Conservation (phyloP, 164 flowering plant genomes). For the Hamamelis virginiana region DNA sequence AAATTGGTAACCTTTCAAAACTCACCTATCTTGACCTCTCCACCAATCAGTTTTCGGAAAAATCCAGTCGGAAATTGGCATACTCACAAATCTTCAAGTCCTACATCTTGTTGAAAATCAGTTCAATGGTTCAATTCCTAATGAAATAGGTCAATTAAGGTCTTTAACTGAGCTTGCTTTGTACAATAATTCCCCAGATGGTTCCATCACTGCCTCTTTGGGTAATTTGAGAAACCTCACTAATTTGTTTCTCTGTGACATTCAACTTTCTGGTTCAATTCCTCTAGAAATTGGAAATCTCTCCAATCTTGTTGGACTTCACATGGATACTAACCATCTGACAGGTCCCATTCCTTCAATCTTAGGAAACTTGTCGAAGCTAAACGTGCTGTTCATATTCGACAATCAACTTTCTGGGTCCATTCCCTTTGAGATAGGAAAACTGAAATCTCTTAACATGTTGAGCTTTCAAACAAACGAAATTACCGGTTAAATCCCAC, state of each 20-base stretch:
- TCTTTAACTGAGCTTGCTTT: conserved; percentile 9
- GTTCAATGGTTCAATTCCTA: conserved; percentile 23
- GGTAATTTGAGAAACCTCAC: conserved; percentile 11
- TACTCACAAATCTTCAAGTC: conserved; percentile 5
- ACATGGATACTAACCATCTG: conserved; percentile 9
- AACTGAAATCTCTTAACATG: conserved; percentile 2
- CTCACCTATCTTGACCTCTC: conserved; percentile 16
- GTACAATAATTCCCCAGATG: conserved; percentile 11
- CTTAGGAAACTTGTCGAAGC: conserved; percentile 10
- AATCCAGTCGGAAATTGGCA: conserved; percentile 16
- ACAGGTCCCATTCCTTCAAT: conserved; percentile 19
- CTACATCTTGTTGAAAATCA: conserved; percentile 5
- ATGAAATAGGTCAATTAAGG: conserved; percentile 11
- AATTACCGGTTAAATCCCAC: conserved; percentile 20
- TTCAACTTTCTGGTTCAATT: conserved; percentile 21
- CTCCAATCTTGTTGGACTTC: conserved; percentile 10
- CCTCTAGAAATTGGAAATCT: conserved; percentile 31
- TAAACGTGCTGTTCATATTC: conserved; percentile 6
- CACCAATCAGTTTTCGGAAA: conserved; percentile 18
- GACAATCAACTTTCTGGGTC: conserved; percentile 17
- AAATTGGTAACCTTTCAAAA: conserved; percentile 12
- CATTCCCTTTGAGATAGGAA: conserved; percentile 19
- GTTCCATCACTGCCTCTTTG: conserved; percentile 15
- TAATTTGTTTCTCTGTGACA: conserved; percentile 1
- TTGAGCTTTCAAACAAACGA: conserved; percentile 4